Base-by-base conservation (phyloP, 495 filamentous ascomycete genomes). In the Physcia stellaris region DNA sequence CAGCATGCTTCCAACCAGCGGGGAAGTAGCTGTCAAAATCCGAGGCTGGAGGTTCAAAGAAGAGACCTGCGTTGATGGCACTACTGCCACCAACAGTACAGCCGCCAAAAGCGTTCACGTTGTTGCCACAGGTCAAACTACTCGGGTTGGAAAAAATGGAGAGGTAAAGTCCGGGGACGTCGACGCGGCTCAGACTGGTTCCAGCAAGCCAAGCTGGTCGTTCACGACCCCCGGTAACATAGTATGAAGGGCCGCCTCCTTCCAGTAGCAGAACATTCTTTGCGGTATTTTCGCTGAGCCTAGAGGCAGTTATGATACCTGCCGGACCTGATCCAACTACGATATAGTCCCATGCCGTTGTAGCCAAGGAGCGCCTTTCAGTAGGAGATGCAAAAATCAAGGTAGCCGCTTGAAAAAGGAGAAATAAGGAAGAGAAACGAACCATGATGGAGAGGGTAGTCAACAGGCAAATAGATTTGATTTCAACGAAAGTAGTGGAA, bases 1-100 rank as follows among this genome's bases (percentile, higher is more conserved):
- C 77, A 2, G 61, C 52, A 24, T 68, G 63, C 54, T 80, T 76
- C 81, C 81, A 86, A 21, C 76, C 80, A 31, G 57, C 30, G 6
- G 81, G 81, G 61, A 83, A 86, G 42, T 79, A 75, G 51, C 71
- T 70, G 45, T 86, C 71, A 64, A 79, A 86, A 54, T 85, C 81
- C 15, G 63, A 56, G 6, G 59, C 58, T n/a, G 61, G 63, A 12
- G 72, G 70, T 37, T 74, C 60, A 52, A n/a, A n/a, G n/a, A 72
- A 75, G 11, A 70, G 54, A 35, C 66, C 73, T 32, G 79, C 75
- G 51, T 86, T 86, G 45, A 85, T 64, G 15, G 78, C 78, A 12
- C 77, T 76, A 34, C 79, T 78, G 44, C 81, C 81, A 24, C 82
- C 81, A 24, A 87, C 71, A 34, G 85, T 77, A n/a, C n/a, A n/a